Conservation (phyloP, 345 rosid species). For the Rhizophora apiculata region DNA sequence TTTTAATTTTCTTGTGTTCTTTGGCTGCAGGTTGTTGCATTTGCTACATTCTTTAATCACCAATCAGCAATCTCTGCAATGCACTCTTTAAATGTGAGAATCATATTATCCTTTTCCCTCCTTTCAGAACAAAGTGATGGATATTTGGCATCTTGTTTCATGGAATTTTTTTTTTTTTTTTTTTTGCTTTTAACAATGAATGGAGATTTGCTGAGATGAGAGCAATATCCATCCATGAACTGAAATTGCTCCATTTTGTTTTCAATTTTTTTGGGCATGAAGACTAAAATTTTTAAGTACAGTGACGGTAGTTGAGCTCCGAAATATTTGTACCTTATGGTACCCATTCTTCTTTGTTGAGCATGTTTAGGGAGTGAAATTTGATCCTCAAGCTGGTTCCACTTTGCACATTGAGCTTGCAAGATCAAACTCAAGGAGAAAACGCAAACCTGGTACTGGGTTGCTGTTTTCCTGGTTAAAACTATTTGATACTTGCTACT, state of each 20-base stretch:
- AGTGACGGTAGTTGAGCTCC: not conserved
- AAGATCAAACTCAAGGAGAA: constrained; percentile 78
- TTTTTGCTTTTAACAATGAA: too few relatives aligned
- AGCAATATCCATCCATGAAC: too few relatives aligned
- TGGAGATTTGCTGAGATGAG: too few relatives aligned
- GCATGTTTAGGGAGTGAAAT: constrained; percentile 63
- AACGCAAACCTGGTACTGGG: constrained; percentile 55
- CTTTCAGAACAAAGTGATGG: too few relatives aligned
- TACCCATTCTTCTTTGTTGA: constrained; percentile 9
- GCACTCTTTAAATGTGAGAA: constrained; percentile 69
- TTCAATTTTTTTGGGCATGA: too few relatives aligned
- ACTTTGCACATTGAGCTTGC: constrained; percentile 80
- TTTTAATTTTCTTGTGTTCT: not conserved
- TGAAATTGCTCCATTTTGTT: too few relatives aligned
- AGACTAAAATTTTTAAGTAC: too few relatives aligned
- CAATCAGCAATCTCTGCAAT: constrained; percentile 64
- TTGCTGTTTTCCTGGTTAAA: not conserved
- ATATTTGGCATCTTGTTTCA: too few relatives aligned
- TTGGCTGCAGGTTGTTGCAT: constrained; percentile 74
- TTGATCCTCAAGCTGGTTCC: constrained; percentile 79
- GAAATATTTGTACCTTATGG: not conserved
- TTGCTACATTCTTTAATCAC: constrained; percentile 77
- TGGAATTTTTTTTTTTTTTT: too few relatives aligned
- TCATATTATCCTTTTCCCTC: too few relatives aligned
- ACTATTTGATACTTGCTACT: not conserved